Conservation (phyloP, 257 asterid species). For the Sherardia arvensis region DNA sequence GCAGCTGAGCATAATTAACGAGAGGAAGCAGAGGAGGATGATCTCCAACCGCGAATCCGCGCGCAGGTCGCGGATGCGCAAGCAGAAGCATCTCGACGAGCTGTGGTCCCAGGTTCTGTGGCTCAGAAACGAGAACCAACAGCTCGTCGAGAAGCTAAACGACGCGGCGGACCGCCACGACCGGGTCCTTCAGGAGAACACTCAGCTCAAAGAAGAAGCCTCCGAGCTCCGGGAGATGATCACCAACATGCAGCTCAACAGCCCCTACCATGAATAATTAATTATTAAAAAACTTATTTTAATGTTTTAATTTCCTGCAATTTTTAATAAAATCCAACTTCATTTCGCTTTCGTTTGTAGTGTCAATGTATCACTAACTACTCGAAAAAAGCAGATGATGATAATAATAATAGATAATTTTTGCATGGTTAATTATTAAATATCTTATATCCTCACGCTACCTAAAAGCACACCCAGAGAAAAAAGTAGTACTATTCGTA, state of each 20-base stretch:
- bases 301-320: not conserved
- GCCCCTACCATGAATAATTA: constrained; percentile 34
- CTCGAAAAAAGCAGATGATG: not conserved
- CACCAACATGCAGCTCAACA: constrained; percentile 45
- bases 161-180: constrained; percentile 52
- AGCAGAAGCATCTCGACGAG: constrained; percentile 81
- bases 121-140: constrained; percentile 76
- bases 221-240: constrained; percentile 67
- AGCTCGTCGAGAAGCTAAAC: constrained; percentile 56
- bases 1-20: constrained; percentile 51
- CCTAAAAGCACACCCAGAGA: constrained; percentile 6
- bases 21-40: constrained; percentile 83
- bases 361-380: constrained; percentile 9
- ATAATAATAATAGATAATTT: not conserved
- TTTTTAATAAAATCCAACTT: constrained; percentile 6
- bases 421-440: constrained; percentile 9
- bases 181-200: constrained; percentile 51
- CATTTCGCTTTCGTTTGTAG: constrained; percentile 15
- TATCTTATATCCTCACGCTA: constrained; percentile 3
- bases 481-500: not conserved
- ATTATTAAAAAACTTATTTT: no score
- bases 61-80: constrained; percentile 84
- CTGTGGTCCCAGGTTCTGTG: constrained; percentile 83
- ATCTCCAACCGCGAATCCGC: constrained; percentile 89
- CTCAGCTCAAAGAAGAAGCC: constrained; percentile 58